phyloP scores from a whole-genome alignment of 306 rosid genomes.

The Datisca glomerata region DNA sequence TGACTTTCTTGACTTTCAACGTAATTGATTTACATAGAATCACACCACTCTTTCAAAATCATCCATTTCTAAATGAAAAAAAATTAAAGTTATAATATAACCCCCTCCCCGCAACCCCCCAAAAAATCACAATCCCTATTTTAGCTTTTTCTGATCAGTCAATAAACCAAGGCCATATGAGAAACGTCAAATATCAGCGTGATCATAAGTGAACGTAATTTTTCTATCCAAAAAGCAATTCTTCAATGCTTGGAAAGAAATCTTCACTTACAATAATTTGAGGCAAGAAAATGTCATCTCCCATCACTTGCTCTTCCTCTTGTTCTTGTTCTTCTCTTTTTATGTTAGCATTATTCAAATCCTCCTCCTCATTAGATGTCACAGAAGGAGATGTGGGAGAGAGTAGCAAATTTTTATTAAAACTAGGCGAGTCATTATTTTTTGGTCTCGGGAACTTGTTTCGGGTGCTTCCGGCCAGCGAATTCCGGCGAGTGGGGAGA shows the following conservation, averaged over 20 bases:
- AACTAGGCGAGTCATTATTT: background rate
- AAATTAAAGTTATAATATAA: too few species aligned
- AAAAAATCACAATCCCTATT: too few species aligned
- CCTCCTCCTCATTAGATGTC: background rate
- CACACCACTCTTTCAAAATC: too few species aligned
- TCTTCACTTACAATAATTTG: too few species aligned
- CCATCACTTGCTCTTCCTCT: background rate
- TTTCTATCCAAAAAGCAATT: background rate
- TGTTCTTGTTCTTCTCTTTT: too few species aligned
- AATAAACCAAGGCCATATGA: too few species aligned
- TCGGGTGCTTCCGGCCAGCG: constrained; percentile 36
- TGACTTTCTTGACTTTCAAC: too few species aligned
- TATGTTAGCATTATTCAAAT: background rate
- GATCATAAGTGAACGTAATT: background rate
- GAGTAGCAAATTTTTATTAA: background rate
- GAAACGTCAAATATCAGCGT: background rate
- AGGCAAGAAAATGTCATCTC: background rate
- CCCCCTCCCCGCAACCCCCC: too few species aligned
- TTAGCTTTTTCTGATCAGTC: too few species aligned
- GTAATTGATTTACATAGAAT: too few species aligned
- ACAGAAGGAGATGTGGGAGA: background rate
- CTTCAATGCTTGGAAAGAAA: background rate
- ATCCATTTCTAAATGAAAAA: too few species aligned
- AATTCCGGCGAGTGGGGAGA: constrained; percentile 49
- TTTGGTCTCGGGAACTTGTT: constrained; percentile 18